Percentiles rank a stretch among this genome's conserved stretches.
Evolutionary conservation across 2,329 filamentous ascomycete species (phyloP).

Genomic region (Phaeosphaeria sp.): DNA sequence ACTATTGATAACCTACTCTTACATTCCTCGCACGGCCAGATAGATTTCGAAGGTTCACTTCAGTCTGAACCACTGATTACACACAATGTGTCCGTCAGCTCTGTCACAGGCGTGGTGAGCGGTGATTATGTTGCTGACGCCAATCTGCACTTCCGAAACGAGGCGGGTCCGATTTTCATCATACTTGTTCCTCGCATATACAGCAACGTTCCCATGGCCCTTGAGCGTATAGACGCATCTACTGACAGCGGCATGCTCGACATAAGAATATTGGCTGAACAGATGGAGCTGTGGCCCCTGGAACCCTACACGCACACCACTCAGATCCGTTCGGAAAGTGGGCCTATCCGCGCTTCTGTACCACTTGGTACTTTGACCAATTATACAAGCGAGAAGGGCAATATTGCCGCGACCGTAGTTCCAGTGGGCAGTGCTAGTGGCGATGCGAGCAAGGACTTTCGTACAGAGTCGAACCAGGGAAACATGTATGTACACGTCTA

Average conservation of each 20-base stretch:
- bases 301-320: neutral
- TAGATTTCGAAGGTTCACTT: neutral
- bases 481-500: neutral
- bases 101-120: slow-evolving; percentile 10
- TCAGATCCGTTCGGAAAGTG: neutral
- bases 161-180: slow-evolving; percentile 6
- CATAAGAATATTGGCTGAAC: neutral
- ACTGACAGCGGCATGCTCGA: neutral
- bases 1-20: neutral
- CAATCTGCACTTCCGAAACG: slow-evolving; percentile 18
- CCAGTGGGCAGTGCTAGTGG: neutral
- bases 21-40: neutral
- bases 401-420: neutral
- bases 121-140: slow-evolving; percentile 14
- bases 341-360: neutral
- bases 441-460: neutral
- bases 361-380: neutral
- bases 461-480: neutral
- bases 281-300: neutral
- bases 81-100: slow-evolving; percentile 19
- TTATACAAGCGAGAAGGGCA: neutral
- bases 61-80: slow-evolving; percentile 7
- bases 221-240: neutral
- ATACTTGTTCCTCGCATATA: slow-evolving; percentile 5
- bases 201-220: neutral